Base-by-base conservation (phyloP, 768 basidiomycete genomes). In the Amanita muscaria region DNA sequence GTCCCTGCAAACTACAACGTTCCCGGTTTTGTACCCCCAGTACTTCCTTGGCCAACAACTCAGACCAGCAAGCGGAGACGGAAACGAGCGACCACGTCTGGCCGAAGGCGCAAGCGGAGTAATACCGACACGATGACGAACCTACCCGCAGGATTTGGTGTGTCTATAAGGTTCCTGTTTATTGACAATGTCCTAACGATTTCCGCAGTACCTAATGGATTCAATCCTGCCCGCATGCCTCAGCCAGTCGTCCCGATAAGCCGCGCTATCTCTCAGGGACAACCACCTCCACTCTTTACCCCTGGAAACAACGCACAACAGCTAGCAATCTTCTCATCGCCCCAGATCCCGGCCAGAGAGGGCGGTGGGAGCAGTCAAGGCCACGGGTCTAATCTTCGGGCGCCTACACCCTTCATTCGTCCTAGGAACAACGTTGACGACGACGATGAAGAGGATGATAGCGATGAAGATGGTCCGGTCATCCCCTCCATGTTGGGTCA, bases 371-470 rank as follows among this genome's bases (percentile, higher is more conserved):
- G 14, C n/a, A 34, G 22, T 18, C 32, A 37, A 3, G 44, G 35
- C 10, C 23, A 15, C 3, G 42, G 42, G 10, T 12, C 32, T 0
- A 16, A 23, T 14, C 56, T 48, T 12, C 53, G 64, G 36, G 52
- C 56, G 3, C 46, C 57, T 2, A 65, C 64, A 1, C 62, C 64
- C 2, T 65, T 61, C 34, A 53, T 58, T 19, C 53, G 59, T 8
- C 40, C 49, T 2, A 44, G 31, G 33, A 9, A 7, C 4, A 24
- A 29, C 12, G 34, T 25, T 29, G 27, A 27, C 2, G 35, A 45
- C 11, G 25, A 29, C 5, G 49, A 47, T 15, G 43, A 45, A 7
- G 51, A 53, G 7, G 43, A 44, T 14, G 51, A 42, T 4, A 48
- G 46, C 15, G 48, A 53, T 11, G 46, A 49, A 27, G 58, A 58